phyloP scores from a whole-genome alignment of 495 filamentous ascomycete genomes.

The Tirmania nivea region DNA sequence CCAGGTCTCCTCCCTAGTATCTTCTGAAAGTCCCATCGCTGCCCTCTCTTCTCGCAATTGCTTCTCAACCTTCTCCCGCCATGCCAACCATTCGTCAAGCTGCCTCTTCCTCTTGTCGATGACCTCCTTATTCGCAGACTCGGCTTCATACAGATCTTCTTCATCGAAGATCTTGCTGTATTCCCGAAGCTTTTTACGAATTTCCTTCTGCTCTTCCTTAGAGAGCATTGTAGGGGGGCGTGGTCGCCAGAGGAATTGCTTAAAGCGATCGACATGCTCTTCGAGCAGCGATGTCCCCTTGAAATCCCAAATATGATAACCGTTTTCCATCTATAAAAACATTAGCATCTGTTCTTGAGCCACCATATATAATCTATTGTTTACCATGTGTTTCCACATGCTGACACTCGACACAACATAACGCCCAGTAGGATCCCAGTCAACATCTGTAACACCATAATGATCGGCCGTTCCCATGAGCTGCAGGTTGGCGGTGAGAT shows the following conservation, averaged over 20 bases:
- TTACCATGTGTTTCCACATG: slow-evolving; percentile 84
- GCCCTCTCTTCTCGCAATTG: slow-evolving; percentile 51
- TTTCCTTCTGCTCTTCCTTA: slow-evolving; percentile 87
- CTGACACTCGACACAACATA: slow-evolving; percentile 83
- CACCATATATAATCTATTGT: slow-evolving; percentile 14
- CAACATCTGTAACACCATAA: slow-evolving; percentile 90
- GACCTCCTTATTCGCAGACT: slow-evolving; percentile 77
- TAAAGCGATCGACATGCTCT: slow-evolving; percentile 88
- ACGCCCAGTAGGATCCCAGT: slow-evolving; percentile 91
- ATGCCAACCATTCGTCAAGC: slow-evolving; percentile 76
- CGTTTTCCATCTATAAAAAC: slow-evolving; percentile 71
- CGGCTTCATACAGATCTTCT: slow-evolving; percentile 77
- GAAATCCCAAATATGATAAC: slow-evolving; percentile 96
- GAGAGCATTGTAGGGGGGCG: slow-evolving; percentile 69
- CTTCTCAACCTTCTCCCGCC: slow-evolving; percentile 52
- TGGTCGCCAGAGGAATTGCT: slow-evolving; percentile 87
- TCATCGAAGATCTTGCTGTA: slow-evolving; percentile 88
- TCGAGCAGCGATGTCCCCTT: slow-evolving; percentile 72
- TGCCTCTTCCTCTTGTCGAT: slow-evolving; percentile 67
- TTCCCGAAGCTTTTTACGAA: slow-evolving; percentile 95
- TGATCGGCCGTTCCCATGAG: slow-evolving; percentile 83
- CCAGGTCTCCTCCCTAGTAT: slow-evolving; percentile 27
- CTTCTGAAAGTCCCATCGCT: slow-evolving; percentile 40
- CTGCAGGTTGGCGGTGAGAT: slow-evolving; percentile 80
- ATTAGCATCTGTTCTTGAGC: slow-evolving; percentile 20